These are phyloP conservation scores for Sherardia arvensis DNA, from an alignment of 257 asterid species.

Conservation along the genomic window DNA sequence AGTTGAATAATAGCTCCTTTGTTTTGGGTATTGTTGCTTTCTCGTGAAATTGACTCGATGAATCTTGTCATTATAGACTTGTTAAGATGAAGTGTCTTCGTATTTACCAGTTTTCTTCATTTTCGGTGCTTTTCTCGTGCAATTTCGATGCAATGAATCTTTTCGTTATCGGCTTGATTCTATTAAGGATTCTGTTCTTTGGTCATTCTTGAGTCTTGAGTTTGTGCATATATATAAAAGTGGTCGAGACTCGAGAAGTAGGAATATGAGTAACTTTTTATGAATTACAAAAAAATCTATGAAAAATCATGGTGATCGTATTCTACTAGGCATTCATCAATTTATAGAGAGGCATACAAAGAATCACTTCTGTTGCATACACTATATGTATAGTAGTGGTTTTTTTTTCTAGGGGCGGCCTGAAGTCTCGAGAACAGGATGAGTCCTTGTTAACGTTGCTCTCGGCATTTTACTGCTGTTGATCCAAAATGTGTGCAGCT, in stretches of 20 bases:
- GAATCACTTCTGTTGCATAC: not conserved
- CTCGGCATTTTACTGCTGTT: slow-evolving; percentile 62
- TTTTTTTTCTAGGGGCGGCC: slow-evolving; percentile 27
- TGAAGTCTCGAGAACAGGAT: slow-evolving; percentile 48
- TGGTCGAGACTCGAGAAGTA: no score
- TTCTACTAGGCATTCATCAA: not conserved
- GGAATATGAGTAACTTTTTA: no score
- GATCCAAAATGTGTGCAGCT: slow-evolving; percentile 38
- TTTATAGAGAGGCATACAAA: not conserved
- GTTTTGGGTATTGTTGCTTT: not conserved
- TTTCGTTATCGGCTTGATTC: no score
- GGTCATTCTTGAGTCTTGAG: no score
- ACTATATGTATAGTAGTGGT: not conserved
- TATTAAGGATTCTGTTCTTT: no score
- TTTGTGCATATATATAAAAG: no score
- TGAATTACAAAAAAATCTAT: no score
- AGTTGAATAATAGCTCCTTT: slow-evolving; percentile 34
- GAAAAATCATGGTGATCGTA: not conserved
- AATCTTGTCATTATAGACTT: not conserved
- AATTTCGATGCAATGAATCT: no score
- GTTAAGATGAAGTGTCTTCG: no score
- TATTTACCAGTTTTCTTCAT: no score
- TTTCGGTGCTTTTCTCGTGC: not conserved
- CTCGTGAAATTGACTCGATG: not conserved
- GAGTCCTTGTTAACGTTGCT: slow-evolving; percentile 59